Evolutionary conservation across 768 basidiomycete genomes (phyloP).

Genomic region (Gautieria morchelliformis): DNA sequence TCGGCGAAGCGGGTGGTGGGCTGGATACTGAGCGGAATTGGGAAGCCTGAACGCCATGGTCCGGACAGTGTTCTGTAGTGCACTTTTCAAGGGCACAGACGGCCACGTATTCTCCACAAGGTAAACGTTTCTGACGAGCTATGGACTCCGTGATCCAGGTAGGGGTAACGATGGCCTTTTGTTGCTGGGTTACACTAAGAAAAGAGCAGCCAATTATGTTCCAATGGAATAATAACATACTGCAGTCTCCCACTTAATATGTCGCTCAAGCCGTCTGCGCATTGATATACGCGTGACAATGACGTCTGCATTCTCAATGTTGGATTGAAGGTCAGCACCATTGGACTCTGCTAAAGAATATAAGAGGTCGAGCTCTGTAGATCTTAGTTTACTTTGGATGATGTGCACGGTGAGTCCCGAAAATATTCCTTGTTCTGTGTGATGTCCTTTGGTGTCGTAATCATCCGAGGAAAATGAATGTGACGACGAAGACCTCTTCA

Average conservation of each 20-base stretch:
- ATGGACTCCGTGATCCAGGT: conserved; percentile 61
- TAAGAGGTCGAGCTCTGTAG: conserved; percentile 2
- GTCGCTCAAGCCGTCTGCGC: conserved; percentile 59
- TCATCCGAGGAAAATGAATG: conserved; percentile 1
- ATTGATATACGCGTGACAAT: conserved; percentile 59
- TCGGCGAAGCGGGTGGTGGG: neutral
- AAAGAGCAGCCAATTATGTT: neutral
- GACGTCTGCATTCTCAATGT: conserved; percentile 46
- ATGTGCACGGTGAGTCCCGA: neutral
- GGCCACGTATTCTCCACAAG: conserved; percentile 50
- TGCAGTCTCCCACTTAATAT: conserved; percentile 53
- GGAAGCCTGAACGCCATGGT: conserved; percentile 12
- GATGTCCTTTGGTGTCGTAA: neutral
- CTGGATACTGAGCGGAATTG: conserved; percentile 2
- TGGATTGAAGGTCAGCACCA: conserved; percentile 11
- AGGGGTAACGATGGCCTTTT: conserved; percentile 60
- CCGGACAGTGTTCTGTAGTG: conserved; percentile 36
- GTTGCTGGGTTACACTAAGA: conserved; percentile 32
- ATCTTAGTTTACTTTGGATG: conserved; percentile 4
- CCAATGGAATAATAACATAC: conserved; percentile 31
- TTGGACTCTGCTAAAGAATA: conserved; percentile 6
- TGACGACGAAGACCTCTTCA: neutral
- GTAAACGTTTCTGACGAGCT: conserved; percentile 30
- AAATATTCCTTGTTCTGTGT: neutral
- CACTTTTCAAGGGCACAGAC: conserved; percentile 39